Conservation (phyloP, 2,329 filamentous ascomycete species). For the Bipolaris gigantea region DNA sequence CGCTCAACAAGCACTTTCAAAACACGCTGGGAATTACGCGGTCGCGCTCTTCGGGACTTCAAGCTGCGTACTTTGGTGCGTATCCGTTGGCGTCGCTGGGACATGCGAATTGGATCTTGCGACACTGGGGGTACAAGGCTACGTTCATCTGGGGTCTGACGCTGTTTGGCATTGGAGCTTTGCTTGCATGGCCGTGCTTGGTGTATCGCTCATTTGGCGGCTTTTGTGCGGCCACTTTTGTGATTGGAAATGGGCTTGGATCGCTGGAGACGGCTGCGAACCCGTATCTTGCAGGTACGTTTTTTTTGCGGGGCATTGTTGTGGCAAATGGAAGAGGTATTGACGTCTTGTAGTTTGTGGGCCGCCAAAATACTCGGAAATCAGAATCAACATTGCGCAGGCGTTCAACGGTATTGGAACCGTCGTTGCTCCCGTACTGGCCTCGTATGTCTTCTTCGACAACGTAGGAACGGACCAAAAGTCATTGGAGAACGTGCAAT, state of each 20-base stretch:
- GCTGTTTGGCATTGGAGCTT: conserved; percentile 59
- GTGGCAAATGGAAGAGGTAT: neutral
- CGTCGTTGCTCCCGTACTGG: conserved; percentile 62
- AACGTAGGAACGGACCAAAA: conserved; percentile 53
- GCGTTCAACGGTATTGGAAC: conserved; percentile 62
- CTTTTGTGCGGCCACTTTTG: conserved; percentile 62
- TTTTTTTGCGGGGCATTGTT: neutral
- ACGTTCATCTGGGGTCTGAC: conserved; percentile 57
- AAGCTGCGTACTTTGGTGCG: conserved; percentile 55
- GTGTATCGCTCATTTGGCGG: conserved; percentile 60
- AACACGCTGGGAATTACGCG: conserved; percentile 48
- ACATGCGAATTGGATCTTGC: conserved; percentile 53
- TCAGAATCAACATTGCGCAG: conserved; percentile 62
- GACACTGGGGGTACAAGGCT: conserved; percentile 53
- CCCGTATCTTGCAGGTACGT: conserved; percentile 39
- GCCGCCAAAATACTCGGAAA: conserved; percentile 61
- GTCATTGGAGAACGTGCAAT: conserved; percentile 63
- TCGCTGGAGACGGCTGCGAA: conserved; percentile 64
- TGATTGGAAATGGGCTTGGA: conserved; percentile 56
- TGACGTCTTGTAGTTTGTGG: conserved; percentile 50
- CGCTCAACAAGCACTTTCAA: conserved; percentile 55
- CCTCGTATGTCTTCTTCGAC: conserved; percentile 64
- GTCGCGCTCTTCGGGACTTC: conserved; percentile 50
- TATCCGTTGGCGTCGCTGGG: conserved; percentile 54
- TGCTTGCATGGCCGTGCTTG: conserved; percentile 62